phyloP scores from a whole-genome alignment of 257 asterid species.

The Agastache rugosa region DNA sequence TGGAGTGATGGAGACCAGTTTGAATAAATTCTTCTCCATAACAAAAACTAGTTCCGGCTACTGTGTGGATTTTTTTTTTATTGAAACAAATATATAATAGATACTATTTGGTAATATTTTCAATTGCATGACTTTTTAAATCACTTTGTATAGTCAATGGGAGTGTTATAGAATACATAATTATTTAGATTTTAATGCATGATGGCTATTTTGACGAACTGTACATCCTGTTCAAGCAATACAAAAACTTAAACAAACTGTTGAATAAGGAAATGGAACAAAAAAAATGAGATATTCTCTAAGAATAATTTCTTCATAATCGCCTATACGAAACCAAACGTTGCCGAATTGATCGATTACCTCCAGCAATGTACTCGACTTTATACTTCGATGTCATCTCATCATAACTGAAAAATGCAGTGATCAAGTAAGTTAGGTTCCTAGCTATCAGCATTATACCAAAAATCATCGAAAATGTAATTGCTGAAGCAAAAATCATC shows the following conservation, averaged over 20 bases:
- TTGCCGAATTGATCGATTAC: constrained; percentile 41
- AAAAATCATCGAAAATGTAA: not conserved
- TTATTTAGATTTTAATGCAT: not conserved
- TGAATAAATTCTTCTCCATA: not conserved
- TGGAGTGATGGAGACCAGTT: not conserved
- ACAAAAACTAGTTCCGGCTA: not conserved
- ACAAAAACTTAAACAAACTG: not conserved
- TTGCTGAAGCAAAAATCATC: not conserved
- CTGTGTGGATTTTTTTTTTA: not conserved
- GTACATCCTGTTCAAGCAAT: not conserved
- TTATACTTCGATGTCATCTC: constrained; percentile 67
- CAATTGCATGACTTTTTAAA: not conserved
- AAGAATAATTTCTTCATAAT: not conserved
- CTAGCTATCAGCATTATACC: constrained; percentile 4
- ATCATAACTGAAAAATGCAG: constrained; percentile 62
- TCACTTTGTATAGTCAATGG: not conserved
- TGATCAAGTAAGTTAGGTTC: constrained; percentile 8
- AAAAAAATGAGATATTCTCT: not conserved
- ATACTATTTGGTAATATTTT: not conserved
- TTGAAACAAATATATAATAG: not conserved
- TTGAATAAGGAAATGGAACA: no score
- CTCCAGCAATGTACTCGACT: constrained; percentile 94
- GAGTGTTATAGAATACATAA: not conserved
- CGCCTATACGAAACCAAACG: not conserved
- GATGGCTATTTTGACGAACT: not conserved